Conservation (phyloP, 768 basidiomycete genomes). For the Lentinula detonsa region DNA sequence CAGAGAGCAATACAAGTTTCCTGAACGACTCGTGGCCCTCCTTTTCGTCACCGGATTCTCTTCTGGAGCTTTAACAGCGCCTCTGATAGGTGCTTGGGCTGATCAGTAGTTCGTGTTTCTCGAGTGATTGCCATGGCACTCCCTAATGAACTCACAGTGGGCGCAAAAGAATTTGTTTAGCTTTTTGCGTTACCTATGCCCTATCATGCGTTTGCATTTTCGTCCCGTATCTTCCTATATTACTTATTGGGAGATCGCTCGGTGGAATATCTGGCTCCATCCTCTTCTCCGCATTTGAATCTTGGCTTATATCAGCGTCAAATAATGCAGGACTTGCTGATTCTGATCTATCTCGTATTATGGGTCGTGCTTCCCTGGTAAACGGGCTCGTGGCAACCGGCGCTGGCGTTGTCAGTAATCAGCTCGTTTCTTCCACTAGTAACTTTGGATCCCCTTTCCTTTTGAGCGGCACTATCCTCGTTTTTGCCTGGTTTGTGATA, state of each 20-base stretch:
- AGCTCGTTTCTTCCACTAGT: slow-evolving; percentile 44
- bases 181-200: slow-evolving; percentile 65
- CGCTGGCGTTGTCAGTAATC: slow-evolving; percentile 63
- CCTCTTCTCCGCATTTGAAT: slow-evolving; percentile 70
- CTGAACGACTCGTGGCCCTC: slow-evolving; percentile 59
- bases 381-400: slow-evolving; percentile 68
- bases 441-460: slow-evolving; percentile 63
- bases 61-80: slow-evolving; percentile 63
- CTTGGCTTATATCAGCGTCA: slow-evolving; percentile 68
- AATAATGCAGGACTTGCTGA: slow-evolving; percentile 44
- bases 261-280: slow-evolving; percentile 74
- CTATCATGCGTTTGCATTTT: slow-evolving; percentile 55
- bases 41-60: slow-evolving; percentile 77
- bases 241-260: slow-evolving; percentile 57
- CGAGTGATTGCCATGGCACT: not conserved
- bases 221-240: slow-evolving; percentile 48
- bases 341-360: slow-evolving; percentile 57
- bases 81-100: slow-evolving; percentile 71
- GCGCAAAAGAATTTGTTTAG: slow-evolving; percentile 59
- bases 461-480: slow-evolving; percentile 51
- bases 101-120: slow-evolving; percentile 55
- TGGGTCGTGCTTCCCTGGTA: slow-evolving; percentile 68
- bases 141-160: slow-evolving; percentile 36
- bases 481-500: slow-evolving; percentile 53
- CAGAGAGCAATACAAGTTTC: slow-evolving; percentile 57